Percentiles rank a stretch among this genome's conserved stretches.
These are phyloP conservation scores for Diplodia scrobiculata DNA, from an alignment of 2,329 filamentous ascomycete genomes.

Conservation along the genomic window DNA sequence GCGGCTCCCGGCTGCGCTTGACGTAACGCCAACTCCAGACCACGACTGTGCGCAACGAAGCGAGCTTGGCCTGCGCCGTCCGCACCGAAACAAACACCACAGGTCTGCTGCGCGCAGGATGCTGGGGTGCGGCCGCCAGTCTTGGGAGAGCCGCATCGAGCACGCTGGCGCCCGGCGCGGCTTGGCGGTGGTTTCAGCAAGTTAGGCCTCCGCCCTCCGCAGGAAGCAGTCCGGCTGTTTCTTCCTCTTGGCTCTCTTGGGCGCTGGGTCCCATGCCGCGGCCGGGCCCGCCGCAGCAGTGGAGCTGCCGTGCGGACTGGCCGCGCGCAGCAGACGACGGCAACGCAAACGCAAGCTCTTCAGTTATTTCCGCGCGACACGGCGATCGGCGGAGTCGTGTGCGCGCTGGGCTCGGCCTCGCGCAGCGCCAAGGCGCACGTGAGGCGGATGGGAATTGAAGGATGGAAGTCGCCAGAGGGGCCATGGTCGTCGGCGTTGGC, in stretches of 20 bases:
- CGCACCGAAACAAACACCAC: neutral
- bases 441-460: neutral
- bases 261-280: neutral
- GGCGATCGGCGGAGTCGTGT: slow-evolving; percentile 6
- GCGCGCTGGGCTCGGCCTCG: neutral
- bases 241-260: slow-evolving; percentile 13
- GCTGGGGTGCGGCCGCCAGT: neutral
- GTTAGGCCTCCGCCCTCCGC: neutral
- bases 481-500: neutral
- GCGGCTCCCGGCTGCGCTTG: slow-evolving; percentile 17
- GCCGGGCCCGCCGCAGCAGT: neutral
- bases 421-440: slow-evolving; percentile 19
- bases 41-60: slow-evolving; percentile 2
- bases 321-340: neutral
- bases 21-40: slow-evolving; percentile 18
- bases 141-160: slow-evolving; percentile 6
- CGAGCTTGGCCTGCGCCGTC: neutral
- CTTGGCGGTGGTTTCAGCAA: slow-evolving; percentile 23
- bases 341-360: neutral
- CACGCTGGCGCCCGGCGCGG: neutral
- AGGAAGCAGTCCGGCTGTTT: neutral
- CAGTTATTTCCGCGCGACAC: slow-evolving; percentile 1
- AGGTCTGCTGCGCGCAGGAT: neutral
- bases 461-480: neutral
- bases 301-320: neutral